Percentiles rank a stretch among this genome's conserved stretches.
These are phyloP conservation scores for Barbarea vulgaris DNA, from an alignment of 345 rosid genomes.

Conservation along the genomic window DNA sequence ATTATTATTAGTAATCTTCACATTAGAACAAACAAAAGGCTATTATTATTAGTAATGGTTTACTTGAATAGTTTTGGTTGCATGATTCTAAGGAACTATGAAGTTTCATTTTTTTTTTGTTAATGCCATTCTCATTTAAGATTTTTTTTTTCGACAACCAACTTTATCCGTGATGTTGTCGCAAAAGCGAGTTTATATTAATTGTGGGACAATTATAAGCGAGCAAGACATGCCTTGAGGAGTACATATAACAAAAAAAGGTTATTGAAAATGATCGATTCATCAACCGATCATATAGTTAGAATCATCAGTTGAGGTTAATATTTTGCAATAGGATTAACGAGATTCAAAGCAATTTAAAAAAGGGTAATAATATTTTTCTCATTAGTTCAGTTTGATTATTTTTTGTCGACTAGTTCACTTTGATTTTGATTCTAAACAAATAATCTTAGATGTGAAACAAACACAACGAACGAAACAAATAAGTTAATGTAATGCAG, in stretches of 20 bases:
- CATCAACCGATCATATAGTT: slow-evolving; percentile 3
- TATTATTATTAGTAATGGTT: neutral
- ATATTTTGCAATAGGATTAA: neutral
- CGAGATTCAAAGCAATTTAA: neutral
- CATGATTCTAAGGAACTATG: neutral
- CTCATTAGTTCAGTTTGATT: neutral
- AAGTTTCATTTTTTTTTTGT: slow-evolving; percentile 1
- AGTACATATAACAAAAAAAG: slow-evolving; percentile 28
- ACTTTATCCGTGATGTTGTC: slow-evolving; percentile 35
- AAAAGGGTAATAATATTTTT: neutral
- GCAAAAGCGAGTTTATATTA: slow-evolving; percentile 9
- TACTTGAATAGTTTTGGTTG: slow-evolving; percentile 2
- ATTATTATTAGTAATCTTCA: neutral
- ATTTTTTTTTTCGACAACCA: slow-evolving; percentile 14
- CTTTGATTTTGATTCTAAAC: neutral
- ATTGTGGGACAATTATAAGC: slow-evolving; percentile 28
- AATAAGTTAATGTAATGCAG: neutral
- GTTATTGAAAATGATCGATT: slow-evolving; percentile 16
- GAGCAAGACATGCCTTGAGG: slow-evolving; percentile 38
- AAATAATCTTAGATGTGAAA: neutral
- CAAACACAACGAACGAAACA: neutral
- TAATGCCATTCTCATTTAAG: neutral
- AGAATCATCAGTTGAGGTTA: neutral
- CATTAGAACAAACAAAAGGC: no score
- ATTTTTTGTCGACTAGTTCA: no score